A percentile compares a stretch with the other conserved stretches of the same genome.
phyloP scores from a whole-genome alignment of 768 basidiomycete genomes.

The Boletellus emodensis region DNA sequence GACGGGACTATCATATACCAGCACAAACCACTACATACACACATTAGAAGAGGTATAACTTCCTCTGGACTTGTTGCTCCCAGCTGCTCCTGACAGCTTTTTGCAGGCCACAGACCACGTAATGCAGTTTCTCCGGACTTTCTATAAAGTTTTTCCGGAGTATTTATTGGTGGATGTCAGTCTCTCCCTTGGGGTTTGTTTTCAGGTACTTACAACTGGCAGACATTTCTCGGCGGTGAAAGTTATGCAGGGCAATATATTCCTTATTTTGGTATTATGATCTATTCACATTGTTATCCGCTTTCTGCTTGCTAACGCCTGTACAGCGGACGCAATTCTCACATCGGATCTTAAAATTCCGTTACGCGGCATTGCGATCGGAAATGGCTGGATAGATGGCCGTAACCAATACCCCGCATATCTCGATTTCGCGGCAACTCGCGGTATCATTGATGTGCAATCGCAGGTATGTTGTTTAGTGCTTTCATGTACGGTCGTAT shows the following conservation, averaged over 20 bases:
- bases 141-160: constrained; percentile 91
- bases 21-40: constrained; percentile 81
- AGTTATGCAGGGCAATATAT: constrained; percentile 98
- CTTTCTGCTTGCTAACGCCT: constrained; percentile 4
- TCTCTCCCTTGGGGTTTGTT: constrained; percentile 9
- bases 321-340: constrained; percentile 72
- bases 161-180: constrained; percentile 77
- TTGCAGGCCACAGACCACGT: constrained; percentile 71
- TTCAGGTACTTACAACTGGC: constrained; percentile 11
- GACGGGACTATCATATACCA: constrained; percentile 88
- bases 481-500: background rate
- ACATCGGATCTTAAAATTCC: constrained; percentile 54
- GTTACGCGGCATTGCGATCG: constrained; percentile 81
- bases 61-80: background rate
- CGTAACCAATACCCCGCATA: constrained; percentile 86
- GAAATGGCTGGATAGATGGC: constrained; percentile 98
- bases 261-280: constrained; percentile 77
- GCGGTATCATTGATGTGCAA: constrained; percentile 70
- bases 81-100: background rate
- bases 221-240: constrained; percentile 97
- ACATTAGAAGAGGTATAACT: constrained; percentile 60
- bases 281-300: background rate
- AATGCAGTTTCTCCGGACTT: constrained; percentile 80
- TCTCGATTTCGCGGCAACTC: constrained; percentile 78
- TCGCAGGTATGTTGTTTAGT: constrained; percentile 48